A percentile compares a stretch with the other conserved stretches of the same genome.
phyloP scores from a whole-genome alignment of 2,329 filamentous ascomycete genomes.

The Ophiocordyceps camponoti-floridani region DNA sequence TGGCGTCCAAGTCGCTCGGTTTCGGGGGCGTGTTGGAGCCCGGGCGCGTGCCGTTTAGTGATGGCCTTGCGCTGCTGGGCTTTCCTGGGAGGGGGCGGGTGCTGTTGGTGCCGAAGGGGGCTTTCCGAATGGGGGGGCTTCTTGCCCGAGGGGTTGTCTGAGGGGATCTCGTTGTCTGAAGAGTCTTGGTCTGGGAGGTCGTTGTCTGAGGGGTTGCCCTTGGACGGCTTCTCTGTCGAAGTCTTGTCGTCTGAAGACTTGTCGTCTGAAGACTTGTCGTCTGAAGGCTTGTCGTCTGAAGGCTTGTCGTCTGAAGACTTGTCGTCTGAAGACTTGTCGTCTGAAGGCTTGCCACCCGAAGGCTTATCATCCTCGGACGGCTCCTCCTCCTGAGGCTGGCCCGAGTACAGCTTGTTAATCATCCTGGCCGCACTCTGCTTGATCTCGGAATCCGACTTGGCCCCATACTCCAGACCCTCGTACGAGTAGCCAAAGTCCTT shows the following conservation, averaged over 20 bases:
- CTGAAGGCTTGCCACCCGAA: too few relatives aligned
- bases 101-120: too few relatives aligned
- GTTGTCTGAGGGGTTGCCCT: background rate
- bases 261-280: background rate
- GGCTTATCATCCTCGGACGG: background rate
- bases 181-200: too few relatives aligned
- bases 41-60: background rate
- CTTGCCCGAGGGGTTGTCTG: too few relatives aligned
- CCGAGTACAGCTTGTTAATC: background rate
- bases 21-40: background rate
- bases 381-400: background rate
- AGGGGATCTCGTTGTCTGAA: too few relatives aligned
- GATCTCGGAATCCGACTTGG: constrained; percentile 11
- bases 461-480: constrained; percentile 15
- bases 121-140: too few relatives aligned
- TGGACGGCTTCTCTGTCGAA: background rate
- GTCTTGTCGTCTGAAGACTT: background rate
- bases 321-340: too few relatives aligned
- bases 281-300: background rate
- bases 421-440: background rate
- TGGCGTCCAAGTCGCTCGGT: background rate
- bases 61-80: background rate
- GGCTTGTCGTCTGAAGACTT: too few relatives aligned
- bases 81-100: background rate
- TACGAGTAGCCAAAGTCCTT: constrained; percentile 22